Percentiles rank a stretch among this genome's conserved stretches.
Evolutionary conservation across 1,284 basidiomycete genomes (phyloP).

Genomic region (Sporisorium graminicola): DNA sequence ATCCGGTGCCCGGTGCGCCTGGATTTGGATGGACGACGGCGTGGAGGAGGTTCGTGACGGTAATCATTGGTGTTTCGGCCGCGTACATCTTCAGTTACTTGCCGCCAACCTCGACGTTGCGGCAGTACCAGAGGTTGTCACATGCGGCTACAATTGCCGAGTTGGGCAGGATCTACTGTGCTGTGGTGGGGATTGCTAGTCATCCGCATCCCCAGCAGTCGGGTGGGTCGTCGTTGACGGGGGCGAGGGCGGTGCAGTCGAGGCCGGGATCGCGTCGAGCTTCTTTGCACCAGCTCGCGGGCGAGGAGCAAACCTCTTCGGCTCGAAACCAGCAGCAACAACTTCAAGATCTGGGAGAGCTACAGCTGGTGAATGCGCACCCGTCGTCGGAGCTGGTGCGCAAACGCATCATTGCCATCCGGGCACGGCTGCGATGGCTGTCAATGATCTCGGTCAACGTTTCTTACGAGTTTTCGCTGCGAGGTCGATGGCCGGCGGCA

Average conservation of each 20-base stretch:
- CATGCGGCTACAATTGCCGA: conserved; percentile 70
- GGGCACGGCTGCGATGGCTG: conserved; percentile 70
- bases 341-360: neutral
- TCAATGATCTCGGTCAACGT: conserved; percentile 69
- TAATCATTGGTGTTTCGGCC: conserved; percentile 64
- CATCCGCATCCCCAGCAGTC: conserved; percentile 31
- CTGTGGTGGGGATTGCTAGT: conserved; percentile 69
- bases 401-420: conserved; percentile 62
- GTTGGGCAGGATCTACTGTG: conserved; percentile 70
- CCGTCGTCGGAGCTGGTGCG: conserved; percentile 38
- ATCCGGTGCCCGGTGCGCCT: conserved; percentile 58
- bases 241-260: conserved; percentile 1
- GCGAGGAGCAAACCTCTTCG: neutral
- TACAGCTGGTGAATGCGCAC: conserved; percentile 20
- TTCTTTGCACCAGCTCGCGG: conserved; percentile 14
- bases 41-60: conserved; percentile 71
- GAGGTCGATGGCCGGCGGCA: conserved; percentile 63
- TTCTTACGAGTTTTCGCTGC: conserved; percentile 69
- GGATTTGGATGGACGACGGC: conserved; percentile 72
- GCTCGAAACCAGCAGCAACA: neutral
- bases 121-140: conserved; percentile 70
- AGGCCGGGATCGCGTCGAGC: conserved; percentile 11
- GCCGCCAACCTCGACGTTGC: conserved; percentile 70
- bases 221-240: neutral
- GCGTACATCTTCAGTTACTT: conserved; percentile 63